Conservation (phyloP, 768 basidiomycete genomes). For the Russula sp. region DNA sequence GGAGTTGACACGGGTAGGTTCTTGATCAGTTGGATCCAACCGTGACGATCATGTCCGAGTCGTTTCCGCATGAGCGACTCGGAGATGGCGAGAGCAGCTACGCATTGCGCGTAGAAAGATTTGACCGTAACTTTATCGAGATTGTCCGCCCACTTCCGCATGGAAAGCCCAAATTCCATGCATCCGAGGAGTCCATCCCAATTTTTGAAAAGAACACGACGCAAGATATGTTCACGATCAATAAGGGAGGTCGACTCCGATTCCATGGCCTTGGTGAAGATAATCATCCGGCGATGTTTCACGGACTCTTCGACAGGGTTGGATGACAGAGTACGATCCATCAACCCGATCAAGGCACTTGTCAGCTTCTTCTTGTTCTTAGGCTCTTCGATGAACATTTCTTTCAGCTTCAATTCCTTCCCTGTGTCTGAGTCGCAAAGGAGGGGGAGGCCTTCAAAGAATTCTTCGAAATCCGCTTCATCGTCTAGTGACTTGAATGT, state of each 20-base stretch:
- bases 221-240: neutral
- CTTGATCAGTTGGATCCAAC: too few relatives aligned
- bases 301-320: neutral
- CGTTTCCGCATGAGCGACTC: too few relatives aligned
- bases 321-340: slow-evolving; percentile 17
- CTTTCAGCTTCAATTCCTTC: neutral
- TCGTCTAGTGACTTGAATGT: slow-evolving; percentile 12
- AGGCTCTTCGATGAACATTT: neutral
- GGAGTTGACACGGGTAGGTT: too few relatives aligned
- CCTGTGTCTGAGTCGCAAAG: neutral
- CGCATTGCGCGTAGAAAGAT: slow-evolving; percentile 12
- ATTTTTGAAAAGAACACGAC: slow-evolving; percentile 6
- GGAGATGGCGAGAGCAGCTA: neutral
- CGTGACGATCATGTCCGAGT: too few relatives aligned
- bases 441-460: slow-evolving; percentile 16
- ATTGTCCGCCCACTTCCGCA: neutral
- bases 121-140: neutral
- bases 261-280: neutral
- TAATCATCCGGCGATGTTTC: slow-evolving; percentile 12
- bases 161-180: slow-evolving; percentile 5
- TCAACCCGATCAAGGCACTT: neutral
- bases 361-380: neutral
- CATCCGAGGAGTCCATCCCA: slow-evolving; percentile 13
- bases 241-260: neutral
- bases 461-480: slow-evolving; percentile 14